Evolutionary conservation across 768 basidiomycete genomes (phyloP).

Genomic region (Leccinum ochraceum): DNA sequence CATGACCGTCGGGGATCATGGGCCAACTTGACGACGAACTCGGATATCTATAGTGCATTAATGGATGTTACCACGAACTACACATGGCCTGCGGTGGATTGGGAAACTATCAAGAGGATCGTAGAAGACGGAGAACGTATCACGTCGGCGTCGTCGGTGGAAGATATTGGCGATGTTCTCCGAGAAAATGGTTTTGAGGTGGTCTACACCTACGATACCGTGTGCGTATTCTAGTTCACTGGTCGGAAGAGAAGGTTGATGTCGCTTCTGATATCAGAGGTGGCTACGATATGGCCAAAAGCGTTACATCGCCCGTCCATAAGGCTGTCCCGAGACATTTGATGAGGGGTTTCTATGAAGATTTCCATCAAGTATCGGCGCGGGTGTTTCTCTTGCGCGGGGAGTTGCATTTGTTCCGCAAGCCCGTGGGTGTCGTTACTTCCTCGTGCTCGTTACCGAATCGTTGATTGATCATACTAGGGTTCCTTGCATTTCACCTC

Average conservation of each 20-base stretch:
- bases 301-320: conserved; percentile 36
- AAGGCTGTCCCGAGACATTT: conserved; percentile 35
- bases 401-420: conserved; percentile 38
- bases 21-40: conserved; percentile 13
- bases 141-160: conserved; percentile 24
- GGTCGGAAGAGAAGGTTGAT: not conserved
- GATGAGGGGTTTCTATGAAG: conserved; percentile 41
- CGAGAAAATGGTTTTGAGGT: conserved; percentile 41
- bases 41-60: conserved; percentile 23
- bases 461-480: conserved; percentile 17
- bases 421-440: conserved; percentile 33
- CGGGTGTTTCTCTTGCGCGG: conserved; percentile 38
- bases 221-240: conserved; percentile 33
- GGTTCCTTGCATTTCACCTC: conserved; percentile 38
- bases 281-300: conserved; percentile 41
- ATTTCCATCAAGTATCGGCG: conserved; percentile 34
- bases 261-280: conserved; percentile 24
- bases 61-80: conserved; percentile 8
- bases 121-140: conserved; percentile 25
- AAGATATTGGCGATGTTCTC: conserved; percentile 35
- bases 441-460: not conserved
- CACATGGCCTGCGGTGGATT: conserved; percentile 23
- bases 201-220: conserved; percentile 41
- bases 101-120: conserved; percentile 24
- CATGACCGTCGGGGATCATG: conserved; percentile 23